These are phyloP conservation scores for Cairneyella variabilis DNA, from an alignment of 495 filamentous ascomycete genomes.

Conservation along the genomic window DNA sequence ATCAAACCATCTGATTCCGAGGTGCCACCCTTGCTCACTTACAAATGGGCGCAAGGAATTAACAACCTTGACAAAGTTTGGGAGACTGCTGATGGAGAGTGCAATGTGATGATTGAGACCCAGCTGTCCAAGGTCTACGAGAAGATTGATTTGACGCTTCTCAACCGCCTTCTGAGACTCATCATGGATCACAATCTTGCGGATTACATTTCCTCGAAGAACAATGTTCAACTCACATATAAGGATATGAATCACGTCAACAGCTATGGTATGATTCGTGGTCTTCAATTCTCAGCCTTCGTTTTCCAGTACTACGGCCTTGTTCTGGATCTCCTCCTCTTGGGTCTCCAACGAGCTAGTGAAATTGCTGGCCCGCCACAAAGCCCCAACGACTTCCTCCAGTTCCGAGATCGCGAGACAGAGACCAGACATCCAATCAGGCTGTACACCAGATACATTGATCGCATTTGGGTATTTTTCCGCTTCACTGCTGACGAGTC, in stretches of 20 bases:
- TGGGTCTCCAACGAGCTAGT: slow-evolving; percentile 89
- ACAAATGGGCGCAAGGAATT: slow-evolving; percentile 99
- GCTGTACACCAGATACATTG: slow-evolving; percentile 95
- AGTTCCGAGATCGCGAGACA: slow-evolving; percentile 87
- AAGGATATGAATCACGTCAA: slow-evolving; percentile 99
- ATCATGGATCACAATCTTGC: slow-evolving; percentile 99
- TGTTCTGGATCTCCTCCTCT: slow-evolving; percentile 88
- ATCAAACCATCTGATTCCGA: slow-evolving; percentile 99
- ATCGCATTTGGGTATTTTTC: slow-evolving; percentile 98
- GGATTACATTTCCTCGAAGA: slow-evolving; percentile 99
- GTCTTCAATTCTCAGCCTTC: slow-evolving; percentile 95
- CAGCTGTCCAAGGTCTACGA: slow-evolving; percentile 98
- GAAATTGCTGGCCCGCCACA: slow-evolving; percentile 97
- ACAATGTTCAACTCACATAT: slow-evolving; percentile 98
- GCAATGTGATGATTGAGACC: slow-evolving; percentile 99
- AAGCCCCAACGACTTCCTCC: slow-evolving; percentile 95
- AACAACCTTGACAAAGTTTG: slow-evolving; percentile 98
- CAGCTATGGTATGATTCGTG: slow-evolving; percentile 96
- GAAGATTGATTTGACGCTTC: slow-evolving; percentile 95
- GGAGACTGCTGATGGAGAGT: slow-evolving; percentile 93
- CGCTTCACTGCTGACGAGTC: slow-evolving; percentile 92
- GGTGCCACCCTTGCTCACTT: slow-evolving; percentile 92
- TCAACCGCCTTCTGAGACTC: slow-evolving; percentile 87
- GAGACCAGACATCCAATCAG: slow-evolving; percentile 93
- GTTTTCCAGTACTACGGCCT: slow-evolving; percentile 99